Base-by-base conservation (phyloP, 129 eudicot genomes). In the Helichrysum umbraculigerum region DNA sequence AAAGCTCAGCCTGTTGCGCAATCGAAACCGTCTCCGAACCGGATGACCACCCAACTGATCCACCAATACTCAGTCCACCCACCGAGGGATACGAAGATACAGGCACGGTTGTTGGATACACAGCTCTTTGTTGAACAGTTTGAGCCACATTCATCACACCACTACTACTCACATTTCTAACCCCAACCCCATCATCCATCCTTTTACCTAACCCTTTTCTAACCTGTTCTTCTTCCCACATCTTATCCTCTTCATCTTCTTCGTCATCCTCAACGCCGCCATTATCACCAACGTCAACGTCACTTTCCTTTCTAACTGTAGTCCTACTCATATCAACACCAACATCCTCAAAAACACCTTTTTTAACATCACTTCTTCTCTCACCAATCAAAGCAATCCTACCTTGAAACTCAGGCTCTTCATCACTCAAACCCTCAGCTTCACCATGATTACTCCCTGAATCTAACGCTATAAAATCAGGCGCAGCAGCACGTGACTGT, bases 221-320 rank as follows among this genome's bases (percentile, higher is more conserved):
- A 52, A 91, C 79, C 83, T 94, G 97, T 72, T 94, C 99, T 54
- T 94, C 97, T 52, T 91, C 99, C 99, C 97, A 94, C 83, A 83
- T 84, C 82, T 88, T 89, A 29, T 94, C 98, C 89, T 91, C 98
- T 66, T 94, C 98, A 33, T 89, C 93, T 62, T 87, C 92, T 39
- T 86, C 90, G 39, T 88, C 95, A 72, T 90, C 97, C 17, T 5
- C 79, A 62, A 60, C 81, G 64, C 74, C 89, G 8, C 72, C 89
- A 14, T 52, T n/a, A 12, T 77, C 89, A 76, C 19, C 71, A 7
- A 35, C 66, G 37, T 60, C 68, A 35, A 73, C 71, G 29, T 72
- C 85, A 8, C 52, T 73, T 10, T 61, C 89, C 80, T 79, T 84
- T 51, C 73, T 52, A 3, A 37, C 62, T 52, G 41, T 81, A 64